Evolutionary conservation across 2,329 filamentous ascomycete species (phyloP).

Genomic region (Colletotrichum lindemuthianum): DNA sequence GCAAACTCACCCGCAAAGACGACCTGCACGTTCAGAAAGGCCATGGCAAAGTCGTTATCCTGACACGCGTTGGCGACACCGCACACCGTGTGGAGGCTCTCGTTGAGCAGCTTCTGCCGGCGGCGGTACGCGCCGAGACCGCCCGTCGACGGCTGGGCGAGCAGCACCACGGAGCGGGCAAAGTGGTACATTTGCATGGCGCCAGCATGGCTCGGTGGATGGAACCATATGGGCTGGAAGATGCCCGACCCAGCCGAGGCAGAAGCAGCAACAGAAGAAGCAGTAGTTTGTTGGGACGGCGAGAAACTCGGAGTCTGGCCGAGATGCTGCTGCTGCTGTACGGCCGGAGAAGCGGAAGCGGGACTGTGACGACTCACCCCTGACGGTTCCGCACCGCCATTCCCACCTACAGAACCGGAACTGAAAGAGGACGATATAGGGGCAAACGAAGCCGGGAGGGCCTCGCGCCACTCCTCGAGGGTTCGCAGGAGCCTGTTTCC

Average conservation of each 20-base stretch:
- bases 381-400: conserved; percentile 38
- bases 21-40: conserved; percentile 25
- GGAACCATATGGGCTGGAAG: conserved; percentile 58
- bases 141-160: conserved; percentile 13
- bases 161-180: conserved; percentile 56
- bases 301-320: not conserved
- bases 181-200: conserved; percentile 62
- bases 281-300: no score
- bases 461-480: conserved; percentile 20
- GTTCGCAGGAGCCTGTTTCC: conserved; percentile 12
- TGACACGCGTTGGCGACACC: conserved; percentile 45
- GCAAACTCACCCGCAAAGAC: conserved; percentile 21
- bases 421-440: conserved; percentile 39
- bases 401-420: no score
- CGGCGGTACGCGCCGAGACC: conserved; percentile 53
- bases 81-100: conserved; percentile 46
- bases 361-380: not conserved
- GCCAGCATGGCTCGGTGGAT: conserved; percentile 54
- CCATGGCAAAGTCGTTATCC: conserved; percentile 9
- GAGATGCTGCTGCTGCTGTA: not conserved
- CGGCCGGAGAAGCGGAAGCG: not conserved
- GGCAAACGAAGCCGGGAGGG: conserved; percentile 40
- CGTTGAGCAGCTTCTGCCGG: conserved; percentile 24
- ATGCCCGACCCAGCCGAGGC: conserved; percentile 42
- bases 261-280: no score